Evolutionary conservation across 73 alveolate species (phyloP), one percentile per base, ranked within the genome.

Genomic region (Paramecium tetraurelia): DNA sequence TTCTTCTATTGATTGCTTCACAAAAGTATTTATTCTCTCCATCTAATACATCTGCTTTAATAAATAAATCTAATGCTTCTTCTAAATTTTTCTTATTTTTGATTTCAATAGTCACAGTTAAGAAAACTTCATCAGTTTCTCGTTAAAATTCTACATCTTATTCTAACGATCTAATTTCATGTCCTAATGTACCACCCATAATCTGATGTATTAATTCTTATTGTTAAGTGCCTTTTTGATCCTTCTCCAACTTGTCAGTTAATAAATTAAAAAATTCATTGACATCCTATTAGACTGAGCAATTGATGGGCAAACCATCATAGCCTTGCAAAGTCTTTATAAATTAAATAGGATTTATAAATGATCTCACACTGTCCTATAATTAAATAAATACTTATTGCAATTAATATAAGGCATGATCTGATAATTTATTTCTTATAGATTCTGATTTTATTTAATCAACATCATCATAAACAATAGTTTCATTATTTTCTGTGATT

Each of bases 201-300:
- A 93, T 85, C 89, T 94, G 84, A 92, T 95, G 76, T 24, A 98
- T 85, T 11, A 95, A 71, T 83, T 92, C 92, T 77, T 97, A 96
- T 89, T 97, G 94, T 72, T 93, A 76, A 33, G 98, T 89, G n/a
- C 96, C 96, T 84, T 95, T 93, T 87, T 97, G 58, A 85, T 95
- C 92, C 38, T 95, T 92, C 90, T 98, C 99, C 57, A 98, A 86
- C 86, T 96, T 97, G 63, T 98, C 99, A 87, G 98, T 89, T 59
- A 94, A 88, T 85, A 95, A 93, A 77, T 96, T 96, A 85, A 97
- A 96, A 94, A 97, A 98, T 95, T 98, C 99, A 86, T 97, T 98
- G 12, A 95, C 98, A 93, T 98, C 99, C 94, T 92, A 96, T 92
- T 98, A 97, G 7, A 83, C 98, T 43, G 71, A 93, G n/a, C 96